Base-by-base conservation (phyloP, 2,329 filamentous ascomycete species). In the Penicillium sp. region DNA sequence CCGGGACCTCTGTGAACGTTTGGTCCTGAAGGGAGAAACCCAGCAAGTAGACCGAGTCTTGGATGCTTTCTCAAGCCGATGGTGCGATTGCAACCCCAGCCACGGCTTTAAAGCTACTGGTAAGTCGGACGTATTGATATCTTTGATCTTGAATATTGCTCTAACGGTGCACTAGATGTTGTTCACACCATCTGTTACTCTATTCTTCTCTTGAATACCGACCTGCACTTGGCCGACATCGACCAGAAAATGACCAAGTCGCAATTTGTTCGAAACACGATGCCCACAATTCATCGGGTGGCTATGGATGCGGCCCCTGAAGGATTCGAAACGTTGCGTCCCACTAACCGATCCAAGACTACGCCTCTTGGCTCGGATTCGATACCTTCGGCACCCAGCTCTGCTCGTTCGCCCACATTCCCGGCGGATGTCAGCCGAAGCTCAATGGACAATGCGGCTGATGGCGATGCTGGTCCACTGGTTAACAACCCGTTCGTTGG, bases 151-250 rank as follows among this genome's bases (percentile, higher is more conserved):
- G 6, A 13, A 18, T 18, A 16, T n/a, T 23, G 32, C 11, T 58
- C 53, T 69, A 72, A 58, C 76, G 54, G 18, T 27, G 36, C 8
- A 26, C 7, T 61, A 86, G 91, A 97, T 72, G 86, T 97, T 39
- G 90, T 98, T 14, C 91, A 98, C 67, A 96, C 90, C 20, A 94
- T 97, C 54, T 94, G 89, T 70, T 98, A 97, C 69, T 96, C 93
- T 1, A 82, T 98, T 54, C 84, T 98, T 63, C 77, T 98, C 9
- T 78, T 98, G 53, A 98, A 98, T 62, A 98, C 93, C 27, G 93
- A 98, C 72, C 75, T 98, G 46, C 91, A 98, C 62, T 70, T 97
- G 62, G 93, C 91, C 48, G 90, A 97, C 63, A 95, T 97, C 58
- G 89, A 95, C 51, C 83, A 87, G 59, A 95, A 95, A 73, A 98